Base-by-base conservation (phyloP, 2,329 filamentous ascomycete genomes). In the Harringtonia aguacate region DNA sequence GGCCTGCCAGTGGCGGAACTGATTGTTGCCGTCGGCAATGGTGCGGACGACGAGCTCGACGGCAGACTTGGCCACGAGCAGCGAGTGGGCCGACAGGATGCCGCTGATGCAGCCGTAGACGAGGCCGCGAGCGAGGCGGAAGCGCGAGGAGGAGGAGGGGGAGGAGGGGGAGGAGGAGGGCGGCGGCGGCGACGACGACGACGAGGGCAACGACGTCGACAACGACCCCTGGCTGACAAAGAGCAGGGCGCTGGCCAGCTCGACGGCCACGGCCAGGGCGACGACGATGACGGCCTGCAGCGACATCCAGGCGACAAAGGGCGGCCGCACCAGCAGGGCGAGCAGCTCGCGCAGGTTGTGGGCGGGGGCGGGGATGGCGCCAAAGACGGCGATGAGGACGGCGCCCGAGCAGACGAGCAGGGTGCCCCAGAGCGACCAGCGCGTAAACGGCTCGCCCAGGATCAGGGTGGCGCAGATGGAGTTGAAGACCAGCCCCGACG, bases 401-500 rank as follows among this genome's bases (percentile, higher is more conserved):
- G 92, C 92, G 43, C 92, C 92, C 20, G 71, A 72, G 50, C 86
- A 90, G 35, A 97, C 92, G 40, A 98, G 76, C 42, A 92, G 56
- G 2, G 92, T 98, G 31, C 92, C 92, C 56, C 86, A 77, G 31
- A 94, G 72, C n/a, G 90, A 95, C 75, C 88, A 94, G 60, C 77
- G 78, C 42, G 92, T 97, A 64, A 97, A 98, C 5, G 89, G 86
- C 64, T 98, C 90, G 57, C 84, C 82, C 39, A 98, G 75, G 56
- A 97, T 86, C 46, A 97, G 68, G 36, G 88, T 94, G 49, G 92
- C 92, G 72, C 94, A 95, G 62, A 97, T 87, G 46, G 90, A 95
- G 69, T 98, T 98, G 73, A 98, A 98, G 49, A 98, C 92, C 44
- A 98, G 74, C 36, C 92, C 92, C 4, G 90, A 94, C 17, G 90